A percentile compares a stretch with the other conserved stretches of the same genome.
phyloP scores from a whole-genome alignment of 495 filamentous ascomycete species.

The Aspergillus bridgeri region DNA sequence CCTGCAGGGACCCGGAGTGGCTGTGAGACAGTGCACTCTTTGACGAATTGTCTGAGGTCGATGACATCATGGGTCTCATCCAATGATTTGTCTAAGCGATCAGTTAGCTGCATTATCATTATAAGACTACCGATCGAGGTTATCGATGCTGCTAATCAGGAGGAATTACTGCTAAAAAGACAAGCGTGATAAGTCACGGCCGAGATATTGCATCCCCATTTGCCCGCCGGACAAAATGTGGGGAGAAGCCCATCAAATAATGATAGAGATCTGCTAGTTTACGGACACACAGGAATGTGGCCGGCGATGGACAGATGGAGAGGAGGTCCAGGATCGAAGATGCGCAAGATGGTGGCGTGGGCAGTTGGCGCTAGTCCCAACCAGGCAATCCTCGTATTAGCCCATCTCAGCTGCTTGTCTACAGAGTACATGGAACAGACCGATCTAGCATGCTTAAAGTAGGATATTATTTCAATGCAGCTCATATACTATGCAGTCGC shows the following conservation, averaged over 20 bases:
- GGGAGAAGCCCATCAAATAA: background rate
- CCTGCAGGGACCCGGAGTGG: conserved; percentile 17
- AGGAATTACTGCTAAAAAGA: background rate
- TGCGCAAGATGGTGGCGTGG: background rate
- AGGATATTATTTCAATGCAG: conserved; percentile 2
- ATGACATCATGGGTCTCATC: background rate
- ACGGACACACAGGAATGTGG: background rate
- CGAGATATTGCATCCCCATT: background rate
- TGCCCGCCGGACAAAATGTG: background rate
- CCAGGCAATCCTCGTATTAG: conserved; percentile 13
- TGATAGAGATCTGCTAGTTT: background rate
- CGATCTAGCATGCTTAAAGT: too few species aligned
- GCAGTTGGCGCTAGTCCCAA: conserved; percentile 2
- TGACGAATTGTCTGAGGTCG: conserved; percentile 1
- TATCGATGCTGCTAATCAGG: background rate
- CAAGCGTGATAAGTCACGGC: background rate
- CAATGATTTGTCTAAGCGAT: background rate
- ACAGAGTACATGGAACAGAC: too few species aligned
- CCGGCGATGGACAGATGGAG: background rate
- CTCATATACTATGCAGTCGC: conserved; percentile 1
- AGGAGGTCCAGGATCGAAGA: background rate
- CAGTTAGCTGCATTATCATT: background rate
- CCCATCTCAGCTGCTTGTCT: background rate
- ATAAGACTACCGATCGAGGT: background rate
- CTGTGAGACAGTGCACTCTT: background rate